Evolutionary conservation across 2,329 filamentous ascomycete species (phyloP).

Genomic region (Curvularia lunata): DNA sequence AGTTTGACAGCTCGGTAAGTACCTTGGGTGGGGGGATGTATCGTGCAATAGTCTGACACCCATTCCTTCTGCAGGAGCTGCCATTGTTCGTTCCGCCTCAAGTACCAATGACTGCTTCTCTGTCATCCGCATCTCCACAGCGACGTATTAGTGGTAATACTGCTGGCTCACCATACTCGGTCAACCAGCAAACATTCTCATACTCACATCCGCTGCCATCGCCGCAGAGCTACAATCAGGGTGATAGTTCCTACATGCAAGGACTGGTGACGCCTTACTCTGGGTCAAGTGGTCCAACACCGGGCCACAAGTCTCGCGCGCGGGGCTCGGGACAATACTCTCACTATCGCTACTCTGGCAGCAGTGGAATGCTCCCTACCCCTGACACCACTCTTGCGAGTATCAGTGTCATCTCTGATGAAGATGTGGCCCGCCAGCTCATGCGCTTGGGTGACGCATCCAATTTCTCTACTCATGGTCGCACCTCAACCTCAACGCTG

Average conservation of each 20-base stretch:
- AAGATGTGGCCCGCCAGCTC: slow-evolving; percentile 95
- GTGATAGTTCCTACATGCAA: slow-evolving; percentile 46
- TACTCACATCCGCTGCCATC: slow-evolving; percentile 81
- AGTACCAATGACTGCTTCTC: slow-evolving; percentile 89
- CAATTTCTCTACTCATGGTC: slow-evolving; percentile 83
- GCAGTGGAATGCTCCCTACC: slow-evolving; percentile 76
- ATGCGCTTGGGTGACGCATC: slow-evolving; percentile 95
- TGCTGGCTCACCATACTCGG: slow-evolving; percentile 75
- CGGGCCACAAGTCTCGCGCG: slow-evolving; percentile 45
- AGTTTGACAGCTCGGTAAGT: slow-evolving; percentile 96
- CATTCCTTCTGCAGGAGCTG: slow-evolving; percentile 71
- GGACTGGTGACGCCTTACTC: slow-evolving; percentile 49
- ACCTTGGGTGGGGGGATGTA: slow-evolving; percentile 16
- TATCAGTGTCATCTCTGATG: slow-evolving; percentile 86
- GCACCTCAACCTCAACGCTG: slow-evolving; percentile 89
- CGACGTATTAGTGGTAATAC: slow-evolving; percentile 77
- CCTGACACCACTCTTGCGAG: slow-evolving; percentile 91
- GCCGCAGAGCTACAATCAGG: slow-evolving; percentile 72
- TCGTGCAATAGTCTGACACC: slow-evolving; percentile 32
- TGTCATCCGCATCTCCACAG: slow-evolving; percentile 93
- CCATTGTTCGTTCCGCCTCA: slow-evolving; percentile 85
- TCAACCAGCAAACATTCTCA: slow-evolving; percentile 79
- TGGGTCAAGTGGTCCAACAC: slow-evolving; percentile 39
- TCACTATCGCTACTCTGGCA: slow-evolving; percentile 51
- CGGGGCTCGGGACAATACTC: slow-evolving; percentile 48